A percentile compares a stretch with the other conserved stretches of the same genome.
phyloP scores from a whole-genome alignment of 2,329 filamentous ascomycete genomes.

The Ophiostoma ips region DNA sequence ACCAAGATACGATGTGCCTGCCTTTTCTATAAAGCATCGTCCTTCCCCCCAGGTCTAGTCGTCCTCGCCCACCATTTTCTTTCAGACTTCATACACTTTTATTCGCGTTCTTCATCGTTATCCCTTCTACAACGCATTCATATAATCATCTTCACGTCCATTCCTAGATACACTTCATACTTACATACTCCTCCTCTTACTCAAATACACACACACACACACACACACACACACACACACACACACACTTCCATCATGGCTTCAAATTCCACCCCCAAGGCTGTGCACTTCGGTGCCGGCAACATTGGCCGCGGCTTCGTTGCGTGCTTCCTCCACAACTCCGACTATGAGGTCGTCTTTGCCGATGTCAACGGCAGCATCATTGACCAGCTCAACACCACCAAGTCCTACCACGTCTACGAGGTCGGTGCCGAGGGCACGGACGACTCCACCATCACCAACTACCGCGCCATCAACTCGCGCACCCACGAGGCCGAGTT shows the following conservation, averaged over 20 bases:
- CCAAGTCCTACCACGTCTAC: slow-evolving; percentile 74
- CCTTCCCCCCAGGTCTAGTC: background rate
- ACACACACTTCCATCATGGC: slow-evolving; percentile 5
- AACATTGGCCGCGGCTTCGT: slow-evolving; percentile 82
- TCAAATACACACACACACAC: too few relatives aligned
- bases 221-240: too few relatives aligned
- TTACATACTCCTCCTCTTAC: too few relatives aligned
- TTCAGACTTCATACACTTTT: background rate
- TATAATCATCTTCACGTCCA: background rate
- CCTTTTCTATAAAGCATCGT: slow-evolving; percentile 2
- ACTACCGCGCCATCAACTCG: slow-evolving; percentile 96
- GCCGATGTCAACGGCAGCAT: slow-evolving; percentile 81
- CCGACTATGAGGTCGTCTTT: slow-evolving; percentile 91
- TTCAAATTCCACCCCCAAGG: slow-evolving; percentile 37
- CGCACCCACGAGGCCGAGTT: slow-evolving; percentile 70
- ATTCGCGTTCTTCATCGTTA: too few relatives aligned
- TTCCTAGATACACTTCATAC: background rate
- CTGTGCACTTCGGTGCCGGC: slow-evolving; percentile 74
- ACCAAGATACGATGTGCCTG: background rate
- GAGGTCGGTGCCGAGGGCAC: slow-evolving; percentile 82
- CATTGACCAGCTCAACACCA: slow-evolving; percentile 64
- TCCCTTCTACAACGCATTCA: too few relatives aligned
- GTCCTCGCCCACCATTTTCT: background rate
- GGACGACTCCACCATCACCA: slow-evolving; percentile 68
- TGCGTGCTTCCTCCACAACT: slow-evolving; percentile 84